Base-by-base conservation (phyloP, 768 basidiomycete genomes). In the Lactarius indigo region DNA sequence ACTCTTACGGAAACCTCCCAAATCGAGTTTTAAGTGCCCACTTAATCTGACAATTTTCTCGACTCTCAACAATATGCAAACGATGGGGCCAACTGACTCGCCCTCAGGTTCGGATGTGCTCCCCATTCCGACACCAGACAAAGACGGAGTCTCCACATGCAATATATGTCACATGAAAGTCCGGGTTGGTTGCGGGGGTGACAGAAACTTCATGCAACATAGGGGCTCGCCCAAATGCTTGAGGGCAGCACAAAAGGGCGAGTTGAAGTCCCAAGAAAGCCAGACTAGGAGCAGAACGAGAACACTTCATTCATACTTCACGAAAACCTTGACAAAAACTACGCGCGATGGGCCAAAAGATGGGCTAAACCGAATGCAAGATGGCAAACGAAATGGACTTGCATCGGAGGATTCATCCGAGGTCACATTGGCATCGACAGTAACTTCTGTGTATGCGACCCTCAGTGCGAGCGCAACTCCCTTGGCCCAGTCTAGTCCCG, bases 1-100 rank as follows among this genome's bases (percentile, higher is more conserved):
- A 33, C 33, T 33, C 33, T 33, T 33, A 33, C 9, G 33, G 33
- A 33, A 10, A 33, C 33, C 33, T 33, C 33, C 33, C 33, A 33
- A 33, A 33, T 33, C 3, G 10, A 33, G 33, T 33, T 33, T 2
- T 10, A 33, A 33, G 33, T 33, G 9, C 33, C 10, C 33, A 33
- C 33, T 33, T 33, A 33, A 33, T 33, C 33, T 33, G 9, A 33
- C 33, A 33, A 10, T 33, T 33, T 33, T 33, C 33, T 10, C 33
- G 33, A 33, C 41, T 41, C 10, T 12, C 17, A 41, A 44, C 42
- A 3, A 44, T 18, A 18, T 18, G 17, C 17, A 17, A 2, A 86
- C 26, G 98, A 82, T 74, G 97, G 84, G 10, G 88, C 84, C 18
- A 20, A 44, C 18, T 9, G 20, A n/a, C 8, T 7, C 18, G 3